phyloP scores from a whole-genome alignment of 2,329 filamentous ascomycete species.

The Cercospora sp. region DNA sequence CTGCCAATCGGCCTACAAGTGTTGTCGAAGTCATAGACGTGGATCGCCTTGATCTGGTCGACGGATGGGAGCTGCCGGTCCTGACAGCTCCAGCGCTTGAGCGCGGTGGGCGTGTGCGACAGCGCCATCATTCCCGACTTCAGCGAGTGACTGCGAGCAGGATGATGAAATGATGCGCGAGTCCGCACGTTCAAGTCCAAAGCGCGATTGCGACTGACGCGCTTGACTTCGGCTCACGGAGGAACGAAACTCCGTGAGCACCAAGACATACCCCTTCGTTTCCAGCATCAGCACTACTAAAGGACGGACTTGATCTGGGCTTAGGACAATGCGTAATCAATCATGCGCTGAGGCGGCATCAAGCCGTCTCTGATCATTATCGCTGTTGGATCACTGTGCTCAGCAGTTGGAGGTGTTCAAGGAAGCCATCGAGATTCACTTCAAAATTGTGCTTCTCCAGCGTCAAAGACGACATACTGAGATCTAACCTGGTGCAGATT shows the following conservation, averaged over 20 bases:
- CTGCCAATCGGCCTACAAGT: conserved; percentile 62
- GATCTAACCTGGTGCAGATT: neutral
- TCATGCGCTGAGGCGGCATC: too few relatives aligned
- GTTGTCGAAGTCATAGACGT: conserved; percentile 98
- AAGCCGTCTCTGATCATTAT: too few relatives aligned
- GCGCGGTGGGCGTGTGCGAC: conserved; percentile 64
- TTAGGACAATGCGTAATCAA: neutral
- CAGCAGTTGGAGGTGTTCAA: too few relatives aligned
- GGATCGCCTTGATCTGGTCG: conserved; percentile 72
- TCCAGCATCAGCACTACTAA: neutral
- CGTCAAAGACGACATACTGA: neutral
- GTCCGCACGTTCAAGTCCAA: neutral
- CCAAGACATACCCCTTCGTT: neutral
- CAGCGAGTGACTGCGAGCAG: neutral
- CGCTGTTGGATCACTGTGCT: too few relatives aligned
- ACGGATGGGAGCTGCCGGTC: conserved; percentile 70
- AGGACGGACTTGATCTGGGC: neutral
- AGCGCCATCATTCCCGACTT: conserved; percentile 11
- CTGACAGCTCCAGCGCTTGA: conserved; percentile 81
- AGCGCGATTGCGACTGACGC: neutral
- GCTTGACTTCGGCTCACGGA: neutral
- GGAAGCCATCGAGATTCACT: neutral
- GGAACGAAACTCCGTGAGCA: neutral
- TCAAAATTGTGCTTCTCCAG: neutral
- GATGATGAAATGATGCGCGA: neutral